Conservation (phyloP, 2,329 filamentous ascomycete species). For the Pseudopyricularia javanii region DNA sequence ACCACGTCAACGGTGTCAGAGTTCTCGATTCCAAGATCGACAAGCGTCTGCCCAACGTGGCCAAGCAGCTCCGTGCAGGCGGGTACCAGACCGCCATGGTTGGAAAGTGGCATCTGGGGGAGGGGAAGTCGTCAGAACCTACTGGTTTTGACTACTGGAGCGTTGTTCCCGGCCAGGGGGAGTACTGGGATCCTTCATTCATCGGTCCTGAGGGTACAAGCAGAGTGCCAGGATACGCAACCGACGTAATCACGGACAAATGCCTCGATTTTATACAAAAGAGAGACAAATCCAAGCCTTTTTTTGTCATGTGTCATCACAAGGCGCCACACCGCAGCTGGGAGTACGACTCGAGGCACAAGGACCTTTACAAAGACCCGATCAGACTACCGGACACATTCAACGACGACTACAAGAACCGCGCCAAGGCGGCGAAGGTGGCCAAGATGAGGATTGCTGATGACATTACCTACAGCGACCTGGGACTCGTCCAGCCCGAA, state of each 20-base stretch:
- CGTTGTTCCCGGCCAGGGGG: slow-evolving; percentile 37
- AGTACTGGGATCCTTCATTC: slow-evolving; percentile 37
- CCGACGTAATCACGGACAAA: slow-evolving; percentile 40
- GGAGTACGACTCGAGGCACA: slow-evolving; percentile 37
- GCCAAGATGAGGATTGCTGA: slow-evolving; percentile 40
- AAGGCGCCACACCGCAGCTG: slow-evolving; percentile 41
- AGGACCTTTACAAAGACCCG: slow-evolving; percentile 31
- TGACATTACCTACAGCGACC: slow-evolving; percentile 37
- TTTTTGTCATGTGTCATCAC: slow-evolving; percentile 45
- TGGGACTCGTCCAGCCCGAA: slow-evolving; percentile 37
- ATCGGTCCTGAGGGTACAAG: slow-evolving; percentile 23
- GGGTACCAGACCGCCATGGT: slow-evolving; percentile 39
- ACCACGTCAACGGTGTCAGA: slow-evolving; percentile 39
- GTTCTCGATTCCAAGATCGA: slow-evolving; percentile 36
- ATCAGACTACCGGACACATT: slow-evolving; percentile 37
- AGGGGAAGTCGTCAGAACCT: slow-evolving; percentile 30
- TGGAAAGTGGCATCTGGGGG: slow-evolving; percentile 41
- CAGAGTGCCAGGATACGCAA: slow-evolving; percentile 29
- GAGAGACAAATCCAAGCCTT: slow-evolving; percentile 24
- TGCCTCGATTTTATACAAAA: slow-evolving; percentile 25
- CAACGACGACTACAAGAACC: slow-evolving; percentile 40
- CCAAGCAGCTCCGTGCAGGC: slow-evolving; percentile 31
- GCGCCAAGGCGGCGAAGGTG: slow-evolving; percentile 31
- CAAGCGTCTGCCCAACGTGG: slow-evolving; percentile 35
- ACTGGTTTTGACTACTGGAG: slow-evolving; percentile 39